These are phyloP conservation scores for Neurospora sp. DNA, from an alignment of 495 filamentous ascomycete species.

Conservation along the genomic window DNA sequence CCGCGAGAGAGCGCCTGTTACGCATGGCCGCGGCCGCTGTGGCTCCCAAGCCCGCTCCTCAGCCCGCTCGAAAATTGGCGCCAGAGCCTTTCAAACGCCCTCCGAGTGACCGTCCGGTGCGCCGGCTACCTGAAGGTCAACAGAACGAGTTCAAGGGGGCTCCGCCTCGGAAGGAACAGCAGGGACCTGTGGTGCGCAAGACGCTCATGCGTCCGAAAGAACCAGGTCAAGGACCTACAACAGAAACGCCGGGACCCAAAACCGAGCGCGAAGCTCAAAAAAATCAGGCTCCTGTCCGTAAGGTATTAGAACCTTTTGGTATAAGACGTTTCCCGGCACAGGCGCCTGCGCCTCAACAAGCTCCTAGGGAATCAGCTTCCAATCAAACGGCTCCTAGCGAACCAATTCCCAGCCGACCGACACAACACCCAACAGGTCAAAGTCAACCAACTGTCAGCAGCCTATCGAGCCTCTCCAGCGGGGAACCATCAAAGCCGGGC, in stretches of 20 bases:
- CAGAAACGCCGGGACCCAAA: background rate
- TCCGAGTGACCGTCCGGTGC: background rate
- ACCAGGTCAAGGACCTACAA: background rate
- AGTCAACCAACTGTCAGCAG: background rate
- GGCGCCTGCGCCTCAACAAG: background rate
- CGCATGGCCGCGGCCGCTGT: background rate
- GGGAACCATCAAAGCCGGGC: background rate
- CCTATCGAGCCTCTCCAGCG: background rate
- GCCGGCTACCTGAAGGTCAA: background rate
- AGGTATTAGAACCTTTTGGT: background rate
- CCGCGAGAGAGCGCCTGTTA: constrained; percentile 3
- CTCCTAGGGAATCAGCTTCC: background rate
- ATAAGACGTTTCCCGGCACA: background rate
- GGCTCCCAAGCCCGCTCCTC: background rate
- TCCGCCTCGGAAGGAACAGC: background rate
- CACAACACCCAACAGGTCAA: background rate
- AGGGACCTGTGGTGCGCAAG: background rate
- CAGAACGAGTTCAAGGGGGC: background rate
- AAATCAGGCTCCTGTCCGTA: background rate
- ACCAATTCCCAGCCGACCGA: background rate
- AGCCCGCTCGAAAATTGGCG: background rate
- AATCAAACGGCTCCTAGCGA: background rate
- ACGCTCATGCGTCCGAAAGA: background rate
- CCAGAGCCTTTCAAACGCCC: background rate
- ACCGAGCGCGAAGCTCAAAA: background rate